A percentile compares a stretch with the other conserved stretches of the same genome.
phyloP scores from a whole-genome alignment of 768 basidiomycete genomes.

The Suillus plorans region DNA sequence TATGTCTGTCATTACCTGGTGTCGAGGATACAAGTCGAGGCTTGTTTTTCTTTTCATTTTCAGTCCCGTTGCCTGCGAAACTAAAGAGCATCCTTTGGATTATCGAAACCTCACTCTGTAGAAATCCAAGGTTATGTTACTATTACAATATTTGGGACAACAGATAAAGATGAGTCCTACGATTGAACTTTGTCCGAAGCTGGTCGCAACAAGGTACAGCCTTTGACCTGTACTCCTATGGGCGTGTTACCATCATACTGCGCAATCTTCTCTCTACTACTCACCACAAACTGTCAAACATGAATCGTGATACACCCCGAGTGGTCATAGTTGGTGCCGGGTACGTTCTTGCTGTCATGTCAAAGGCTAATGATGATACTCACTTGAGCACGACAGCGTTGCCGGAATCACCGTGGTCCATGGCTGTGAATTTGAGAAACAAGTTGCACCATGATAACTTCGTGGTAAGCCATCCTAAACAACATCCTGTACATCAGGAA shows the following conservation, averaged over 20 bases:
- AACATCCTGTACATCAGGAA: neutral
- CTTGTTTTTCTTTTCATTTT: no score
- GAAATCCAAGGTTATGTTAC: no score
- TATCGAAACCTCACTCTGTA: neutral
- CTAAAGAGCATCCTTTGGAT: neutral
- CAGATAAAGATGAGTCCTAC: neutral
- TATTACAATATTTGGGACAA: no score
- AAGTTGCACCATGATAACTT: slow-evolving; percentile 47
- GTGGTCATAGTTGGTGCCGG: slow-evolving; percentile 53
- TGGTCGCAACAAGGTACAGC: neutral
- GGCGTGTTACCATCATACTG: neutral
- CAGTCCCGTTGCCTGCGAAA: no score
- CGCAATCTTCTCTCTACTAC: neutral
- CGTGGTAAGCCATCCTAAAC: slow-evolving; percentile 34
- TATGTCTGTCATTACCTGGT: neutral
- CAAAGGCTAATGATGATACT: neutral
- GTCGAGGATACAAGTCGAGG: neutral
- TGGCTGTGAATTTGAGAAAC: slow-evolving; percentile 46
- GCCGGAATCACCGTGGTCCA: slow-evolving; percentile 49
- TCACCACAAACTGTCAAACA: neutral
- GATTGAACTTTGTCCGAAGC: neutral
- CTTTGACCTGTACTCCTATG: neutral
- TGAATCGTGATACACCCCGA: slow-evolving; percentile 27
- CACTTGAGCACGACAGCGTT: slow-evolving; percentile 28
- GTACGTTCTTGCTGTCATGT: slow-evolving; percentile 25